phyloP scores from a whole-genome alignment of 2,329 filamentous ascomycete species.

The Bisporella sp. region DNA sequence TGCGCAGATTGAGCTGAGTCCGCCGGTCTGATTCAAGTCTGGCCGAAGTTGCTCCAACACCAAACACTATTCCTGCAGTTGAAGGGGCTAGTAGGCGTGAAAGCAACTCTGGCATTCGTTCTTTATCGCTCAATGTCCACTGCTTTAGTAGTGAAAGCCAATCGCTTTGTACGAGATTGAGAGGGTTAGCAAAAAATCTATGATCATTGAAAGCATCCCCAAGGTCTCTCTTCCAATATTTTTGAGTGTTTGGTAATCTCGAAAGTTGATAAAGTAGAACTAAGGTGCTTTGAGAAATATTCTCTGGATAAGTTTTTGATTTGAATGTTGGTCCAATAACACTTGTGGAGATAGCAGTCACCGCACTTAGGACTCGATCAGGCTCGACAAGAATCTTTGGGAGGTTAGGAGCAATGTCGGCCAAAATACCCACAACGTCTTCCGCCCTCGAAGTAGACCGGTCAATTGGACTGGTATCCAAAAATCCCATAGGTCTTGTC shows the following conservation, averaged over 20 bases:
- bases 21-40: slow-evolving; percentile 91
- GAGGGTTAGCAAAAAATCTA: slow-evolving; percentile 70
- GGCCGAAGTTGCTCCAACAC: slow-evolving; percentile 91
- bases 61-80: slow-evolving; percentile 94
- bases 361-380: slow-evolving; percentile 74
- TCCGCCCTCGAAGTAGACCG: slow-evolving; percentile 42
- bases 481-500: slow-evolving; percentile 69
- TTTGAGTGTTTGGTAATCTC: slow-evolving; percentile 71
- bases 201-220: slow-evolving; percentile 86
- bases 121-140: slow-evolving; percentile 81
- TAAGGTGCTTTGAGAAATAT: slow-evolving; percentile 65
- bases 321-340: slow-evolving; percentile 77
- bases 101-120: slow-evolving; percentile 75
- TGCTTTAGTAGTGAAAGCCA: slow-evolving; percentile 83
- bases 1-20: slow-evolving; percentile 81
- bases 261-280: slow-evolving; percentile 70
- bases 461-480: slow-evolving; percentile 39
- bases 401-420: slow-evolving; percentile 70
- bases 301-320: slow-evolving; percentile 81
- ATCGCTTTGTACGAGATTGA: slow-evolving; percentile 58
- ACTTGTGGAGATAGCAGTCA: slow-evolving; percentile 74
- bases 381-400: slow-evolving; percentile 77
- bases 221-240: slow-evolving; percentile 89
- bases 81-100: slow-evolving; percentile 75
- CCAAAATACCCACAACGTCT: slow-evolving; percentile 75